A percentile compares a stretch with the other conserved stretches of the same genome.
These are phyloP conservation scores for Diplodia mutila DNA, from an alignment of 2,329 filamentous ascomycete species.

Conservation along the genomic window DNA sequence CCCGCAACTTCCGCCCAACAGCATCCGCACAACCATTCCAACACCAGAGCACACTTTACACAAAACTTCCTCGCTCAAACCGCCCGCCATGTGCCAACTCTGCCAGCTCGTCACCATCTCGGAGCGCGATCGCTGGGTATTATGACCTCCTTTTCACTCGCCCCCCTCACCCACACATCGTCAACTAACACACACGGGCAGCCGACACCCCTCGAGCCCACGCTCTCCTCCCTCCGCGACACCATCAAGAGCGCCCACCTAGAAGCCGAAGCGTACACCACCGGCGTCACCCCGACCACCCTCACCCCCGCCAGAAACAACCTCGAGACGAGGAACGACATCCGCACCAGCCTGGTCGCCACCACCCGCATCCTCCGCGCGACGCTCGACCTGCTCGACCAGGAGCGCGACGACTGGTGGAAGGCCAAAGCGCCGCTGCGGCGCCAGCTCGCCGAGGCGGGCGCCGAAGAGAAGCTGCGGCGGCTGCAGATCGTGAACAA, in stretches of 20 bases:
- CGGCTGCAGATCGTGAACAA: slow-evolving; percentile 10
- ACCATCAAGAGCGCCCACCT: slow-evolving; percentile 6
- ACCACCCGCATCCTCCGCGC: not conserved
- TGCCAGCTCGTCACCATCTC: slow-evolving; percentile 15
- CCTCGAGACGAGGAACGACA: not conserved
- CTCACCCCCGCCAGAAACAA: not conserved
- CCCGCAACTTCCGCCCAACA: not conserved
- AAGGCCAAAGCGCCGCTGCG: slow-evolving; percentile 10
- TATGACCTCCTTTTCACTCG: not conserved
- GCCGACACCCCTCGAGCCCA: slow-evolving; percentile 22
- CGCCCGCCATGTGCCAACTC: slow-evolving; percentile 18
- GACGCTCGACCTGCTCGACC: not conserved
- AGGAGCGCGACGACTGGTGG: slow-evolving; percentile 23
- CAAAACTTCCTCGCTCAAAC: not conserved
- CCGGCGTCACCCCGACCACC: not conserved
- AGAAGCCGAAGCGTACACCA: slow-evolving; percentile 1
- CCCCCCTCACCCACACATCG: not conserved
- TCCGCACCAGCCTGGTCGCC: not conserved
- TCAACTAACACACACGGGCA: not conserved
- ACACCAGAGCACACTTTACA: not conserved
- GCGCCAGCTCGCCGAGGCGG: not conserved
- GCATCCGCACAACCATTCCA: not conserved
- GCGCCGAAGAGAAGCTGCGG: slow-evolving; percentile 2
- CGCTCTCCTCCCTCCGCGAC: slow-evolving; percentile 1
- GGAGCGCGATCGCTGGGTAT: slow-evolving; percentile 23